Conservation (phyloP, 2,329 filamentous ascomycete species). For the Plenodomus lindquistii region DNA sequence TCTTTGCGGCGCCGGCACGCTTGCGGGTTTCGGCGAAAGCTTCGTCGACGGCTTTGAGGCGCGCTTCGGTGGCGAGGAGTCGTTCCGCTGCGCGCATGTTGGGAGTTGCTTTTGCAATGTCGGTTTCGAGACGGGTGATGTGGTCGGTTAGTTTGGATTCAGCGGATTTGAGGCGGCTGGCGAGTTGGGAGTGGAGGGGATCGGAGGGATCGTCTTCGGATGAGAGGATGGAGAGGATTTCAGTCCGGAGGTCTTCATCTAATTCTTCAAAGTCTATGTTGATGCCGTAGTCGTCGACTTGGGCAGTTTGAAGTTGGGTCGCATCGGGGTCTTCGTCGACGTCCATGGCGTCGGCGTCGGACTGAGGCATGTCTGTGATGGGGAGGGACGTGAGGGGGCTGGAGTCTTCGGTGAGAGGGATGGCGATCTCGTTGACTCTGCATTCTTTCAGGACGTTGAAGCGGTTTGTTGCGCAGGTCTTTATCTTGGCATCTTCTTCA, state of each 20-base stretch:
- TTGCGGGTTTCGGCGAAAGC: conserved; percentile 86
- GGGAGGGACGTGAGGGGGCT: conserved; percentile 76
- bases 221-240: conserved; percentile 49
- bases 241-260: conserved; percentile 70
- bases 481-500: conserved; percentile 79
- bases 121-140: conserved; percentile 71
- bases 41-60: conserved; percentile 80
- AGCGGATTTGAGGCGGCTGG: conserved; percentile 43
- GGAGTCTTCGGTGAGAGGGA: conserved; percentile 77
- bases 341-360: conserved; percentile 89
- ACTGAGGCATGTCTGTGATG: conserved; percentile 74
- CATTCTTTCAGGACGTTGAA: conserved; percentile 85
- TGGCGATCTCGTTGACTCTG: conserved; percentile 88
- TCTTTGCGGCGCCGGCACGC: conserved; percentile 72
- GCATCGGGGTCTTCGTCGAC: conserved; percentile 69
- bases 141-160: conserved; percentile 79
- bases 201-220: conserved; percentile 66
- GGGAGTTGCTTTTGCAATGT: conserved; percentile 92
- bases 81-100: conserved; percentile 96
- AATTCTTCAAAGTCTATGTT: conserved; percentile 82
- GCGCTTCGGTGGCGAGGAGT: conserved; percentile 79
- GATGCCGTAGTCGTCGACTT: conserved; percentile 88
- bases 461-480: conserved; percentile 80
- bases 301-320: conserved; percentile 56
- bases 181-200: conserved; percentile 20